Base-by-base conservation (phyloP, 345 rosid species). In the Isatis tinctoria region DNA sequence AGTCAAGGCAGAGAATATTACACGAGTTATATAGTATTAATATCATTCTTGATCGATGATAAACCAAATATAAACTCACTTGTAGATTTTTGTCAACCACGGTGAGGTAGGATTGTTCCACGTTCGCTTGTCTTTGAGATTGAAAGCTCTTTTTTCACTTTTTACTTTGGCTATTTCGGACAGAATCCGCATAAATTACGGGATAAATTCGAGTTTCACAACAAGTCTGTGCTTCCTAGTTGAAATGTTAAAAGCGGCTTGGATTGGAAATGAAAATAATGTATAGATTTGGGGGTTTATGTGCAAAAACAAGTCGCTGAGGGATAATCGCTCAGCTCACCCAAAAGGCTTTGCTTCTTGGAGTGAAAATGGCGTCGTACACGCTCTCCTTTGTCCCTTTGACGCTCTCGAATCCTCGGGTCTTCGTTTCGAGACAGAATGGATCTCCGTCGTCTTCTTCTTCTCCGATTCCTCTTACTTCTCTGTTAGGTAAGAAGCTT, bases 401-500 rank as follows among this genome's bases (percentile, higher is more conserved):
- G 73, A 68, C 86, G 18, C 43, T 80, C 57, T 74, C 82, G 51
- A 62, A 41, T 40, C 75, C 79, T 51, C 86, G 62, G 39, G 65
- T 82, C 53, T 62, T 41, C 56, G 52, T 28, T 24, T 53, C 70
- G 2, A 64, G 70, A 49, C 69, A 58, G 45, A 44, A 24, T 16
- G 53, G 52, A 26, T 78, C 79, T 65, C 10, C 58, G 0, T 47
- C 24, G 2, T 10, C 66, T 18, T 56, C 82, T 4, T n/a, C 81
- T 3, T 13, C 62, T 3, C 70, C 44, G 41, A 74, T 82, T 37
- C 82, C 78, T 12, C 69, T 59, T 6, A 76, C 77, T 33, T 60
- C 94, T 32, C 47, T 87, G 51, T 33, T 39, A 13, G 92, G 91
- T n/a, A 69, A 69, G 62, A 79, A 80, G 86, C 85, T 86, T 60